Evolutionary conservation across 164 flowering plant species (phyloP).

Genomic region (Liquidambar formosana): DNA sequence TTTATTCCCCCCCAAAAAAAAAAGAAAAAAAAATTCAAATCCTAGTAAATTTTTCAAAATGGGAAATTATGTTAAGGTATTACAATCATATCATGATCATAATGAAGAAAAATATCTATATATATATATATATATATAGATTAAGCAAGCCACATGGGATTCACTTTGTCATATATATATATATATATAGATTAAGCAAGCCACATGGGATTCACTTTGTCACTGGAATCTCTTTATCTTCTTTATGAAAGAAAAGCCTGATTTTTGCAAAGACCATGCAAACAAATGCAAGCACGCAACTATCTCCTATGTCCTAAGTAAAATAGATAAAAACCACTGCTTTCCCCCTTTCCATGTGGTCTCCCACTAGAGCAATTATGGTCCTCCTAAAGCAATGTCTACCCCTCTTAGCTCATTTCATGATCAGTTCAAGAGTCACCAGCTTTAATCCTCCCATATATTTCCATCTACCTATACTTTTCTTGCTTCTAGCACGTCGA

Average conservation of each 20-base stretch:
- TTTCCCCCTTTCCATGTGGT: conserved; percentile 24
- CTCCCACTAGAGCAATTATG: conserved; percentile 12
- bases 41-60: too few species aligned
- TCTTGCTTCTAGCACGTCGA: not conserved
- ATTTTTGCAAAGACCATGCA: not conserved
- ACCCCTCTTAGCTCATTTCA: not conserved
- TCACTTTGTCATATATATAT: too few species aligned
- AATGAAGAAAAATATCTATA: too few species aligned
- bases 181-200: too few species aligned
- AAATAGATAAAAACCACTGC: not conserved
- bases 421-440: too few species aligned
- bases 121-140: too few species aligned
- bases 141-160: too few species aligned
- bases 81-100: too few species aligned
- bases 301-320: not conserved
- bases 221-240: conserved; percentile 1
- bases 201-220: conserved; percentile 1
- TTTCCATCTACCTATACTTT: not conserved
- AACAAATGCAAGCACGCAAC: not conserved
- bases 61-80: too few species aligned
- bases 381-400: not conserved
- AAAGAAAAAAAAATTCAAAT: too few species aligned
- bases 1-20: too few species aligned
- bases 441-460: too few species aligned
- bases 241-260: not conserved